Percentiles rank a stretch among this genome's conserved stretches.
Evolutionary conservation across 208 protist genomes (phyloP).

Genomic region (Trichomonas gallinae): DNA sequence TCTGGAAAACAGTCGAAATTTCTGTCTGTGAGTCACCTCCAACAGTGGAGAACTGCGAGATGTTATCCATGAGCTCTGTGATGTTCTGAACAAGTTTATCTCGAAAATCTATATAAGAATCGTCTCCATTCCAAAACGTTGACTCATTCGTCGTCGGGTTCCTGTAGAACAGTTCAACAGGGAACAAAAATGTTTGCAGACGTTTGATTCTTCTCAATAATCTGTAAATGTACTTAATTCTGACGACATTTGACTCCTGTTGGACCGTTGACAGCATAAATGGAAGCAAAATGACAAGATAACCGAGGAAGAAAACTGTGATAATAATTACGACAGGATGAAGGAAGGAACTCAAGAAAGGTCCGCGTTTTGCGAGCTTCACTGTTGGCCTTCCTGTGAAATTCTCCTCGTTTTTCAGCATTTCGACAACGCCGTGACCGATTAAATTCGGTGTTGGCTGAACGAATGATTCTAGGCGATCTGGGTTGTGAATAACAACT

Average conservation of each 20-base stretch:
- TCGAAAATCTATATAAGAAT: neutral
- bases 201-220: neutral
- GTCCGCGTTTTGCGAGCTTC: neutral
- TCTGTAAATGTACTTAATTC: neutral
- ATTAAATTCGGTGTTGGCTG: neutral
- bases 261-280: neutral
- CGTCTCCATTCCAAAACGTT: neutral
- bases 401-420: neutral
- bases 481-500: neutral
- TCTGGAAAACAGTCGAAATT: neutral
- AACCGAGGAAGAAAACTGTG: neutral
- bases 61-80: neutral
- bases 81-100: neutral
- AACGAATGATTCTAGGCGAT: neutral
- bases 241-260: neutral
- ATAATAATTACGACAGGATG: neutral
- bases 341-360: neutral
- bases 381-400: neutral
- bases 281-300: neutral
- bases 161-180: neutral
- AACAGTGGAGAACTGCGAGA: neutral
- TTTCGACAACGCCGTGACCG: neutral
- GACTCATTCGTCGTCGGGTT: neutral
- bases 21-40: neutral
- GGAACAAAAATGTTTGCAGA: neutral